Evolutionary conservation across 257 asterid species (phyloP), one percentile per base, ranked within the genome.

Genomic region (Solanum gracilifrons): DNA sequence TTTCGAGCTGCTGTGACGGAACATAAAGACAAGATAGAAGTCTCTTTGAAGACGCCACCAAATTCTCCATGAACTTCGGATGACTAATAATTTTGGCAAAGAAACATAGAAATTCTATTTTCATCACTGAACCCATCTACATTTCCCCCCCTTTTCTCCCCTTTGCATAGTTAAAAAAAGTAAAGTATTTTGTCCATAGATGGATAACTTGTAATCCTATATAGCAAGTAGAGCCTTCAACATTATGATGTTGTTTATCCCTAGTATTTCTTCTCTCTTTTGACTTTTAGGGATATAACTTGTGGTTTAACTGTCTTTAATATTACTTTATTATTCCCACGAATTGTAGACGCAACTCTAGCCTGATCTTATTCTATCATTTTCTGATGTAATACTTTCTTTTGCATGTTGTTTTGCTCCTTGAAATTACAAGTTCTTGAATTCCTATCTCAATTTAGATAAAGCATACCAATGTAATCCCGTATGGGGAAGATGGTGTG

Each of bases 31-130:
- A 41, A 90, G 85, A 84, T 62, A 7, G 29, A 92, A 3, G 92
- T 31, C 32, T 80, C 92, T 46, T 76, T 90, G 74, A 92, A 93
- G 89, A 95, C 98, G 37, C 99, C 99, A 4, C 98, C 96, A 74
- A 94, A 92, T 85, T 95, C 98, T 77, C 99, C 98, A 60, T 89
- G 93, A 92, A 93, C 90, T 60, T 87, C 92, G 2, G 93, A 93
- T 51, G 93, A 90, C 21, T 90, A 90, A 87, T 66, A 80, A 80
- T 84, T 58, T 72, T 72, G 33, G 58, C 62, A 31, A 60, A 15
- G 79, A 64, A 15, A 18, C 76, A 37, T 39, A 66, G 87, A 85
- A 5, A 66, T 85, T 60, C 79, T n/a, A 25, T n/a, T 64, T 9
- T 84, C 77, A 62, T 64, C 75, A 62, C 25, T 9, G 58, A 64